Conservation (phyloP, 2,329 filamentous ascomycete species). For the Ascochyta rabiei region DNA sequence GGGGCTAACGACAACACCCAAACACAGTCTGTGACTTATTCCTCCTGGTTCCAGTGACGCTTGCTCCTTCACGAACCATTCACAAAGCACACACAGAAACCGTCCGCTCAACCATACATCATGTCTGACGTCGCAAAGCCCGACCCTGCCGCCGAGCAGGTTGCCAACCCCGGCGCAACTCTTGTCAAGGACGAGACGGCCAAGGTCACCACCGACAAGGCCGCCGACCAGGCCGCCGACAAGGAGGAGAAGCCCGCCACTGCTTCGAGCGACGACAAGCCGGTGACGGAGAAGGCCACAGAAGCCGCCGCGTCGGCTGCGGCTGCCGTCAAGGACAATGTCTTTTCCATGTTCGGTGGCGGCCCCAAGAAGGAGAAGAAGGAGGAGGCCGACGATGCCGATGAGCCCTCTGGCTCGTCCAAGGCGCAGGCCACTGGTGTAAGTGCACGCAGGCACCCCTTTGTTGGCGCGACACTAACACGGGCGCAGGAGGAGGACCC, state of each 20-base stretch:
- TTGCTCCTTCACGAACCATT: conserved; percentile 10
- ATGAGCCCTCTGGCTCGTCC: conserved; percentile 87
- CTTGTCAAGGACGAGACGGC: conserved; percentile 53
- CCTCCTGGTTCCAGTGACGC: conserved; percentile 4
- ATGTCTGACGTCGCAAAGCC: conserved; percentile 51
- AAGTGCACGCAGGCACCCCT: conserved; percentile 15
- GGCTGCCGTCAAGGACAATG: conserved; percentile 59
- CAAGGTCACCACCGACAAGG: conserved; percentile 50
- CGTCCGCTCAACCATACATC: conserved; percentile 10
- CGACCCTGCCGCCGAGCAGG: conserved; percentile 49
- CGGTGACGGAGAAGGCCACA: conserved; percentile 47
- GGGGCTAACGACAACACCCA: conserved; percentile 27
- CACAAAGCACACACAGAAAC: conserved; percentile 8
- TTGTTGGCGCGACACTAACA: conserved; percentile 18
- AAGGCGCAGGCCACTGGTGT: conserved; percentile 59
- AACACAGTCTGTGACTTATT: conserved; percentile 21
- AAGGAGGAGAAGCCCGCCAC: conserved; percentile 27
- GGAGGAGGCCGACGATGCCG: conserved; percentile 69
- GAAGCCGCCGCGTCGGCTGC: conserved; percentile 45
- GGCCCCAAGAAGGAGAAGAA: conserved; percentile 96
- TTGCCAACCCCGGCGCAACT: conserved; percentile 48
- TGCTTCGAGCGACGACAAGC: conserved; percentile 57
- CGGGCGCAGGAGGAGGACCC: conserved; percentile 68
- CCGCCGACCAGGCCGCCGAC: conserved; percentile 42
- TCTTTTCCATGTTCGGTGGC: conserved; percentile 99